Evolutionary conservation across 441 rosid species (phyloP), one percentile per base, ranked within the genome.

Genomic region (Manihot esculenta): DNA sequence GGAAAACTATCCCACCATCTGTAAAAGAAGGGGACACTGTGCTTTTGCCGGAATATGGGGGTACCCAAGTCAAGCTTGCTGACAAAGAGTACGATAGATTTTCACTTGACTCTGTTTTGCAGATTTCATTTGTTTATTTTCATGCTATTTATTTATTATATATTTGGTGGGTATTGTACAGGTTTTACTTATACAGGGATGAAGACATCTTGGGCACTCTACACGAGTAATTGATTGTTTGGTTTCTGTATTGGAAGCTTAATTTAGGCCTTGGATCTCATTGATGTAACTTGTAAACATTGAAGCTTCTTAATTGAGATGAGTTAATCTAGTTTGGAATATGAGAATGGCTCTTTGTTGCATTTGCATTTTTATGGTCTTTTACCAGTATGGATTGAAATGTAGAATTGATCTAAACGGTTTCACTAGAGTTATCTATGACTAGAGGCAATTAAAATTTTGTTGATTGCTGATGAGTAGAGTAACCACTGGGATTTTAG

Each of bases 21-120:
- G 82, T 89, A 14, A 91, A 88, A 84, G 93, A 91, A 84, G 97
- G 95, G 11, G 93, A 89, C 75, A 85, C 80, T 10, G 92, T 91
- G 18, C 90, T 88, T 48, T 73, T 91, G 76, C 92, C 95, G n/a
- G 90, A 89, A 23, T 89, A 73, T 59, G 92, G 89, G 0, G 95
- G 95, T 23, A 80, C 89, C 38, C 79, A 85, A 66, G 87, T 89
- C 60, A 92, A 89, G 86, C 94, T 88, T 17, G 91, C 81, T 17
- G 94, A 92, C 17, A 92, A 87, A 76, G 94, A 88, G 88, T 92
- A 82, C n/a, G 0, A 87, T 59, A 3, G 18, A 68, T 21, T 66
- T 26, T 20, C 26, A 33, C 26, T 69, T 18, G 33, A 13, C 49
- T 58, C 56, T 65, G 53, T 41, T 64, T 24, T 49, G 10, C 23